Base-by-base conservation (phyloP, 352 stramenopile species). In the Globisporangium cederbergense region DNA sequence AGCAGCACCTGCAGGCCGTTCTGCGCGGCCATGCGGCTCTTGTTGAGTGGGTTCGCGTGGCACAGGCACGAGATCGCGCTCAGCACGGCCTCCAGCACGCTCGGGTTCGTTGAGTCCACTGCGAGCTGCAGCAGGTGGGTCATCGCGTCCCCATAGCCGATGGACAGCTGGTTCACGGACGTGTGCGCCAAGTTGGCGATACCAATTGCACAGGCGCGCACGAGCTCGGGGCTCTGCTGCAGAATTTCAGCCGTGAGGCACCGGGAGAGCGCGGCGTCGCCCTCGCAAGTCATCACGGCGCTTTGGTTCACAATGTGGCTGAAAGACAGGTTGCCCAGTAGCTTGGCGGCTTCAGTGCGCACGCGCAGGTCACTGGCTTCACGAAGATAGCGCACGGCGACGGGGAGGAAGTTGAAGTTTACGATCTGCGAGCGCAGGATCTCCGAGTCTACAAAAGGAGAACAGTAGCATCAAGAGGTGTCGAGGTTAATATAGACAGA, bases 231-330 rank as follows among this genome's bases (percentile, higher is more conserved):
- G 49, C 64, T 78, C 3, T 63, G 56, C 8, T 75, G 65, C 16
- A 90, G 50, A 22, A 71, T 75, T 40, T 75, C 66, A 22, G 71
- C 61, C 1, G 62, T 73, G 40, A 80, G 52, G 14, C 64, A 43
- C 34, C 52, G 62, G n/a, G 73, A 42, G 6, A 93, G 69, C 38
- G 66, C 77, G 4, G 62, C 70, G 42, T 89, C 77, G 4, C 78
- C 84, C 61, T 90, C 80, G 10, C 68, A 74, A 6, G 81, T 83
- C 65, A 93, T 77, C 42, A 89, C 67, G 8, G 74, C 76, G 38
- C 73, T 89, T 59, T 93, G 84, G 52, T 93, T 93, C 0, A 90
- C 77, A 7, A 87, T 67, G 53, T 90, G 80, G 51, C 88, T 87
- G 61, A 64, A 86, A 8, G 80, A 78, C 13, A 91, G 65, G 40